phyloP scores from a whole-genome alignment of 208 protist species.

The Leishmania tropica region DNA sequence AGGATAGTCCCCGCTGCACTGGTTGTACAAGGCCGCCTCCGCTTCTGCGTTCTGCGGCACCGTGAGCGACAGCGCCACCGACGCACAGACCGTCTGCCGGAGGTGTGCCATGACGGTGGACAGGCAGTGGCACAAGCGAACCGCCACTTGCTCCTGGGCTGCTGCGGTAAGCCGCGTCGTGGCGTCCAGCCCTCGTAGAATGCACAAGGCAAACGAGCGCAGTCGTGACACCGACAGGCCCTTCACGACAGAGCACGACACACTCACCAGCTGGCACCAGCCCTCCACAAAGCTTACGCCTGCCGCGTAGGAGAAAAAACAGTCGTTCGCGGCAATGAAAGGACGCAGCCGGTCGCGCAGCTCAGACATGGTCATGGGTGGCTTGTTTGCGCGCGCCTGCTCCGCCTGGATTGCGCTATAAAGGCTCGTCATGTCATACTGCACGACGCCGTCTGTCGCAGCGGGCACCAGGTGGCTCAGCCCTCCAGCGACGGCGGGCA shows the following conservation, averaged over 20 bases:
- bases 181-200: conserved; percentile 47
- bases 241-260: conserved; percentile 48
- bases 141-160: conserved; percentile 79
- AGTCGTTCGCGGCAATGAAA: conserved; percentile 79
- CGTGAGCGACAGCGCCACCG: conserved; percentile 7
- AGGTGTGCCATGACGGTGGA: conserved; percentile 71
- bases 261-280: conserved; percentile 66
- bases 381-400: conserved; percentile 35
- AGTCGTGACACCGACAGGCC: conserved; percentile 46
- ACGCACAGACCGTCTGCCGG: conserved; percentile 15
- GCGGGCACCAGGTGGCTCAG: conserved; percentile 54
- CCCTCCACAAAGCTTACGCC: conserved; percentile 81
- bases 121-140: conserved; percentile 57
- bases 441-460: conserved; percentile 58
- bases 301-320: conserved; percentile 68
- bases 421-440: conserved; percentile 70
- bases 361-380: conserved; percentile 40
- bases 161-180: conserved; percentile 65
- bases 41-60: neutral
- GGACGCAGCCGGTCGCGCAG: conserved; percentile 50
- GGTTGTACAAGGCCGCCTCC: neutral
- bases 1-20: neutral
- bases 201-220: conserved; percentile 44
- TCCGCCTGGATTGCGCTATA: conserved; percentile 62
- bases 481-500: conserved; percentile 33